Evolutionary conservation across 768 basidiomycete genomes (phyloP), one percentile per base, ranked within the genome.

Genomic region (Russula sp.): DNA sequence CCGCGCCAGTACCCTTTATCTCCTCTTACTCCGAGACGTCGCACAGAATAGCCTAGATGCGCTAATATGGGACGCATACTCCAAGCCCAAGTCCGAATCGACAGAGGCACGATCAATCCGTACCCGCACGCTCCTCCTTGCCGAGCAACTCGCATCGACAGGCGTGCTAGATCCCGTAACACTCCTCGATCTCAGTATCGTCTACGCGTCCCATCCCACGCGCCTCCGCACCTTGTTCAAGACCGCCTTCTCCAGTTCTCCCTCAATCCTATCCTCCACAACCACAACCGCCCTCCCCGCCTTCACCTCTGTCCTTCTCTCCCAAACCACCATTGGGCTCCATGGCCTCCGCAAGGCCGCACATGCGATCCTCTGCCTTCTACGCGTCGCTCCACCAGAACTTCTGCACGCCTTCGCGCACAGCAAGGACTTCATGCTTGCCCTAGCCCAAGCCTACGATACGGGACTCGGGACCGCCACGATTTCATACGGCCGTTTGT

Each of bases 301-400:
- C 0, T 82, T 90, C 66, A 82, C 81, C 0, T 49, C 74, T 1
- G 70, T 79, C 11, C 77, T 90, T 1, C 49, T 42, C 54, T 55
- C 74, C 78, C 11, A 72, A 75, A 0, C 75, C 77, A 16, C 72
- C 73, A 4, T 73, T 75, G 61, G 89, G 85, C 8, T 90, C 1
- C 87, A 90, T 61, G 81, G 78, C 22, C 76, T 88, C 65, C 82
- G 89, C 38, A 90, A 89, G 72, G 78, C 83, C 5, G 77, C 83
- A 2, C 80, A 84, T 70, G 83, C 83, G 68, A 74, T 89, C 53
- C 69, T 77, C 24, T 78, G 79, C 49, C 79, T 90, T 68, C 76
- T 90, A 0, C 79, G 79, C 2, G 78, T 79, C 26, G 76, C 80
- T 14, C 80, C 86, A 14, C 74, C 79, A 0, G 75, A 79, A 2